phyloP scores from a whole-genome alignment of 2,329 filamentous ascomycete species.

The Diaporthe vexans region DNA sequence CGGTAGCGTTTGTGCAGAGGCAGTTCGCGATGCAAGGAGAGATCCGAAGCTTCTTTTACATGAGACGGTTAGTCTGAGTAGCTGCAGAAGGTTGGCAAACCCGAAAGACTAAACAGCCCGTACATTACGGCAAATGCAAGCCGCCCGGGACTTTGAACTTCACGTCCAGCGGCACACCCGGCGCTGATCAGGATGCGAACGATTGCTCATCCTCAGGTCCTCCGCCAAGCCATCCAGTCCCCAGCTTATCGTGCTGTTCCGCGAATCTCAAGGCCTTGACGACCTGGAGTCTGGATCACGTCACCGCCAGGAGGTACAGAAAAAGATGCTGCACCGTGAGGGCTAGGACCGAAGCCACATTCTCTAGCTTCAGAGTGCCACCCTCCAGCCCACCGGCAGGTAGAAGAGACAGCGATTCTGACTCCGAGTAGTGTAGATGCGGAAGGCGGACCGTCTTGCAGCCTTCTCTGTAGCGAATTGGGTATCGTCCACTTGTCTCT shows the following conservation, averaged over 20 bases:
- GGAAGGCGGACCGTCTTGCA: conserved; percentile 55
- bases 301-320: conserved; percentile 21
- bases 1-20: conserved; percentile 14
- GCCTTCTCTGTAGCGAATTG: conserved; percentile 50
- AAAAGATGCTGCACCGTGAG: conserved; percentile 26
- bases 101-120: conserved; percentile 17
- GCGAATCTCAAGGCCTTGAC: conserved; percentile 28
- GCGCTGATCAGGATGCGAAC: conserved; percentile 5
- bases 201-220: neutral
- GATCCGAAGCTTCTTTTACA: conserved; percentile 29
- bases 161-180: conserved; percentile 9
- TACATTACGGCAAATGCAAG: conserved; percentile 27
- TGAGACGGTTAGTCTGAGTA: conserved; percentile 25
- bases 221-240: conserved; percentile 5
- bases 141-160: conserved; percentile 18
- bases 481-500: conserved; percentile 27
- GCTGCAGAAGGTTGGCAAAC: conserved; percentile 26
- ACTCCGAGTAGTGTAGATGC: conserved; percentile 48
- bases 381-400: conserved; percentile 32
- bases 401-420: conserved; percentile 28
- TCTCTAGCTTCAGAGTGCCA: conserved; percentile 20
- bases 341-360: conserved; percentile 35
- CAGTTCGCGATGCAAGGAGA: conserved; percentile 34
- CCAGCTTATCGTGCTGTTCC: conserved; percentile 32
- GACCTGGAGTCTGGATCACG: conserved; percentile 14